Evolutionary conservation across 768 basidiomycete species (phyloP), one percentile per base, ranked within the genome.

Genomic region (Auricularia auricula-judae): DNA sequence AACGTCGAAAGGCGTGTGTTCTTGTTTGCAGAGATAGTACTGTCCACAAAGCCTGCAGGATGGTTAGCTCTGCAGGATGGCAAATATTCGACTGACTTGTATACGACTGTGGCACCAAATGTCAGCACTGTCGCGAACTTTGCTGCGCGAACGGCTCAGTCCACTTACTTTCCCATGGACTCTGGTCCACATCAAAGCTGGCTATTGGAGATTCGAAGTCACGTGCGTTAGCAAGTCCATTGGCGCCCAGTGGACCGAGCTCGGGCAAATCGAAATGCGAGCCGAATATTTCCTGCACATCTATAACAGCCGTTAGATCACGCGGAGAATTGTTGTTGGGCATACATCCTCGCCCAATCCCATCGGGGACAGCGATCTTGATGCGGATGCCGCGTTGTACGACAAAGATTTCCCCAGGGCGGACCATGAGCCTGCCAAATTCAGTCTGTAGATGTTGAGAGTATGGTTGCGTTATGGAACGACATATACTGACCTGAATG

Each of bases 1-100:
- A 43, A 87, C 86, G 70, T 88, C 86, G 72, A 87, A 88, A 0
- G 86, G 86, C 1, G 86, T 86, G 71, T 86, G 83, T 51, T 83
- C 79, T 66, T 87, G 84, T 44, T 75, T 73, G 67, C 83, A 84
- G 23, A 73, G 71, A 70, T 82, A 82, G 10, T 84, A 71, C 71
- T 82, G 74, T 16, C 85, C 84, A 62, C 79, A 76, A 33, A 87
- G 77, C 73, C 83, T 86, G 66, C 62, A 58, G 3, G 43, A 36
- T 62, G 34, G 16, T 59, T 39, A 36, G 4, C 63, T 65, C 2
- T 53, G 58, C 12, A 14, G 10, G 5, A 21, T 18, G 47, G 1
- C 5, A 51, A 51, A 18, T 5, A 51, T 16, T 3, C 44, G 23
- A 61, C 65, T 64, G 66, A 81, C 79, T 83, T 82, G 76, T 84